phyloP scores from a whole-genome alignment of 352 stramenopile genomes.

The Globisporangium apiculatum region DNA sequence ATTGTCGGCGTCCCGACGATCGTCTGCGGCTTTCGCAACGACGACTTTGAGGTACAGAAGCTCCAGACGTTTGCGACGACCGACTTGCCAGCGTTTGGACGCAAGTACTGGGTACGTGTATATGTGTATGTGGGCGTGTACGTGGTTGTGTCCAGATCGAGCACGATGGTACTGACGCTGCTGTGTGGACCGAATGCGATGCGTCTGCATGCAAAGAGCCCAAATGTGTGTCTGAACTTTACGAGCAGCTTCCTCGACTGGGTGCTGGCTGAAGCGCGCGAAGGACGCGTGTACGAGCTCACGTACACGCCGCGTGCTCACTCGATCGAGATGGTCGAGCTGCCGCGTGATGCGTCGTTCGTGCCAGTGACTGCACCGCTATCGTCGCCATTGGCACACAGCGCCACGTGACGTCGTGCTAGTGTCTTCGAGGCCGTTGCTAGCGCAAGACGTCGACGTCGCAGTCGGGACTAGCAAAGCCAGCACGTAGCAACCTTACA shows the following conservation, averaged over 20 bases:
- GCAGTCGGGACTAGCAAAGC: too few relatives aligned
- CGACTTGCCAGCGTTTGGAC: slow-evolving; percentile 54
- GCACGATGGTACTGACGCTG: too few relatives aligned
- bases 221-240: slow-evolving; percentile 59
- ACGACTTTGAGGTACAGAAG: slow-evolving; percentile 53
- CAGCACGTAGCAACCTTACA: too few relatives aligned
- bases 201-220: background rate
- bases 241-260: slow-evolving; percentile 55
- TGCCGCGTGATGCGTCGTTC: slow-evolving; percentile 19
- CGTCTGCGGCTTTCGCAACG: slow-evolving; percentile 64
- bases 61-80: slow-evolving; percentile 59
- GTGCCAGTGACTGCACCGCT: slow-evolving; percentile 10
- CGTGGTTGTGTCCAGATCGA: too few relatives aligned
- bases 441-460: too few relatives aligned
- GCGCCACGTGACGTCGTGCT: too few relatives aligned
- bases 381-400: too few relatives aligned
- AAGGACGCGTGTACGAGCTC: slow-evolving; percentile 35
- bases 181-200: slow-evolving; percentile 21
- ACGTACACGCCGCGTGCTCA: slow-evolving; percentile 47
- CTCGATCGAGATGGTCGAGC: slow-evolving; percentile 30
- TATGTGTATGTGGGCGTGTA: background rate
- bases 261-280: slow-evolving; percentile 31
- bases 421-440: too few relatives aligned
- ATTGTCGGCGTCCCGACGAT: slow-evolving; percentile 63
- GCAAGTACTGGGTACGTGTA: slow-evolving; percentile 59